A percentile compares a stretch with the other conserved stretches of the same genome.
Evolutionary conservation across 2,329 filamentous ascomycete species (phyloP).

Genomic region (Cladophialophora carrionii): DNA sequence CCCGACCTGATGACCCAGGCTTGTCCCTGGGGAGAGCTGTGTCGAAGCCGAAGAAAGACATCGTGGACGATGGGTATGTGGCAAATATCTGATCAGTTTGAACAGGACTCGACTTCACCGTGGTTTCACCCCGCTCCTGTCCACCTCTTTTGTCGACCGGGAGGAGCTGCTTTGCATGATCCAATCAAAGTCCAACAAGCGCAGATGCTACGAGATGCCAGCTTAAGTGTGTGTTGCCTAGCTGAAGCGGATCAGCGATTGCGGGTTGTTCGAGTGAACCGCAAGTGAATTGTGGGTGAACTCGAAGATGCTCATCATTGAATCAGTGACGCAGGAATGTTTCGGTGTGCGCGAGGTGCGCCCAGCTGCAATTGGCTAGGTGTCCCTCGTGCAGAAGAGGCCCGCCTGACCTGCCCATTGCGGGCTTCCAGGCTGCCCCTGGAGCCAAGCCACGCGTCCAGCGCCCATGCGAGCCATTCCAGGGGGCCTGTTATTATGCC

Average conservation of each 20-base stretch:
- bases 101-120: not conserved
- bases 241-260: constrained; percentile 7
- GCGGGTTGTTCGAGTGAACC: constrained; percentile 7
- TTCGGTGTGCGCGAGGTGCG: constrained; percentile 13
- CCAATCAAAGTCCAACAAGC: constrained; percentile 27
- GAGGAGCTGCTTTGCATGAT: constrained; percentile 32
- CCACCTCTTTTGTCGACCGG: constrained; percentile 37
- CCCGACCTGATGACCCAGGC: constrained; percentile 61
- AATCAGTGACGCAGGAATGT: constrained; percentile 15
- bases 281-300: not conserved
- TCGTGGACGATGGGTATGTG: constrained; percentile 45
- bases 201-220: constrained; percentile 29
- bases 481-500: too few species aligned
- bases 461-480: too few species aligned
- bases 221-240: not conserved
- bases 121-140: constrained; percentile 19
- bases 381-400: not conserved
- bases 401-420: constrained; percentile 14
- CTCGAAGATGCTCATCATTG: not conserved
- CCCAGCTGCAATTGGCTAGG: constrained; percentile 9
- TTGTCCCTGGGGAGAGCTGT: constrained; percentile 64
- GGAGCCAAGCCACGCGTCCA: constrained; percentile 7
- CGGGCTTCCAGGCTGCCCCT: not conserved
- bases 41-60: constrained; percentile 95
- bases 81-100: constrained; percentile 52